Evolutionary conservation across 1,284 basidiomycete genomes (phyloP).

Genomic region (Gomphus bonarii): DNA sequence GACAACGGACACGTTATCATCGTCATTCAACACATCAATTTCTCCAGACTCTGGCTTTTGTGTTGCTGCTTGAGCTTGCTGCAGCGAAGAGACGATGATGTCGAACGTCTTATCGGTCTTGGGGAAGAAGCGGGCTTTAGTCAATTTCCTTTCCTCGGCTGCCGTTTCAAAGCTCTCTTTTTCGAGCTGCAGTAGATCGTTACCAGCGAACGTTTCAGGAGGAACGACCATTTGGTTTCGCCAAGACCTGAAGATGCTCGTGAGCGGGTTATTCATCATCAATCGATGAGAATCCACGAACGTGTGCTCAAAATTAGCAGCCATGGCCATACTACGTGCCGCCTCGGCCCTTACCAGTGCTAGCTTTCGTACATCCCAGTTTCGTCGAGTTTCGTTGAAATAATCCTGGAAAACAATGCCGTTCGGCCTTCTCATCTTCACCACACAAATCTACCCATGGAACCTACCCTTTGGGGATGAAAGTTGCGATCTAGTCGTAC

Average conservation of each 20-base stretch:
- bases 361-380: conserved; percentile 27
- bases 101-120: background rate
- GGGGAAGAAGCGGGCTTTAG: background rate
- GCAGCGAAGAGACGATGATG: background rate
- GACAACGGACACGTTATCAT: background rate
- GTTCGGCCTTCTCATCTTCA: background rate
- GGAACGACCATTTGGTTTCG: conserved; percentile 24
- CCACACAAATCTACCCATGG: background rate
- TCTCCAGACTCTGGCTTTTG: background rate
- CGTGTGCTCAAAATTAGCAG: conserved; percentile 33
- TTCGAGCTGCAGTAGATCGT: conserved; percentile 28
- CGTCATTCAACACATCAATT: background rate
- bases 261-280: background rate
- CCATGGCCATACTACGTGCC: conserved; percentile 34
- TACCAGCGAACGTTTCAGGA: conserved; percentile 25
- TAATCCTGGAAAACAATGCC: conserved; percentile 5
- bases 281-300: conserved; percentile 13
- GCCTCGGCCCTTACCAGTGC: conserved; percentile 28
- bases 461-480: conserved; percentile 14
- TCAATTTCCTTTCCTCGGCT: background rate
- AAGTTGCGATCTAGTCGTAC: conserved; percentile 29
- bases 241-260: conserved; percentile 16
- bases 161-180: conserved; percentile 10
- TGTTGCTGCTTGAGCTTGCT: background rate
- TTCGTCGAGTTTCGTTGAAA: conserved; percentile 19